Percentiles rank a stretch among this genome's conserved stretches.
phyloP scores from a whole-genome alignment of 2,329 filamentous ascomycete genomes.

The Lecanicillium sp. region DNA sequence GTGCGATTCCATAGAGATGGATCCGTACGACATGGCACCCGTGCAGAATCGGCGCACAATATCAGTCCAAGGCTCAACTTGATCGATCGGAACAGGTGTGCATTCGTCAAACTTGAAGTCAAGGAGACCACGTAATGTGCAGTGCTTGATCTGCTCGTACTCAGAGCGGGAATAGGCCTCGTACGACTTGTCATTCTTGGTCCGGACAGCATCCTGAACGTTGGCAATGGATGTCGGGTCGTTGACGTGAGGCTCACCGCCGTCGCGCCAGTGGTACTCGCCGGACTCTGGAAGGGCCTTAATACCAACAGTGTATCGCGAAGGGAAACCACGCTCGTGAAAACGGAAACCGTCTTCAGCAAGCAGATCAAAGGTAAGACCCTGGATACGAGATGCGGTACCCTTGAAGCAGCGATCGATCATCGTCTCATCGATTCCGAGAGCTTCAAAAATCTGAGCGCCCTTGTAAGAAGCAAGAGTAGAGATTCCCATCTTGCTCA shows the following conservation, averaged over 20 bases:
- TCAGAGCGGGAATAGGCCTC: conserved; percentile 90
- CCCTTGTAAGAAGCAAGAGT: conserved; percentile 95
- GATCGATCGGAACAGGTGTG: conserved; percentile 81
- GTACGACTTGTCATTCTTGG: conserved; percentile 97
- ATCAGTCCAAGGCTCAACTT: conserved; percentile 96
- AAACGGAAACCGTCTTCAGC: conserved; percentile 91
- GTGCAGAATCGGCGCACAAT: conserved; percentile 95
- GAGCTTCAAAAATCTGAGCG: conserved; percentile 93
- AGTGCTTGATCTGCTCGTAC: conserved; percentile 94
- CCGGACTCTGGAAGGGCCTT: conserved; percentile 83
- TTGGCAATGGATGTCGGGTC: conserved; percentile 93
- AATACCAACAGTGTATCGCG: conserved; percentile 65
- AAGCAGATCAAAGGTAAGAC: conserved; percentile 87
- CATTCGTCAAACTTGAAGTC: conserved; percentile 93
- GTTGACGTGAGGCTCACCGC: conserved; percentile 91
- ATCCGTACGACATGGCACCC: conserved; percentile 97
- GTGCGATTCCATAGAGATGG: conserved; percentile 97
- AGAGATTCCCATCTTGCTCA: conserved; percentile 99
- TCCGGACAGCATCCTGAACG: conserved; percentile 91
- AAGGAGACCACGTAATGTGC: conserved; percentile 85
- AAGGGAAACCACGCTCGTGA: conserved; percentile 88
- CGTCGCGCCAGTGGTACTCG: conserved; percentile 97
- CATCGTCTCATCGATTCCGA: conserved; percentile 85
- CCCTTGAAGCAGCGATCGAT: conserved; percentile 93
- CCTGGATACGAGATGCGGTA: conserved; percentile 88